phyloP scores from a whole-genome alignment of 2,329 filamentous ascomycete species.

The Mariannaea sp. region DNA sequence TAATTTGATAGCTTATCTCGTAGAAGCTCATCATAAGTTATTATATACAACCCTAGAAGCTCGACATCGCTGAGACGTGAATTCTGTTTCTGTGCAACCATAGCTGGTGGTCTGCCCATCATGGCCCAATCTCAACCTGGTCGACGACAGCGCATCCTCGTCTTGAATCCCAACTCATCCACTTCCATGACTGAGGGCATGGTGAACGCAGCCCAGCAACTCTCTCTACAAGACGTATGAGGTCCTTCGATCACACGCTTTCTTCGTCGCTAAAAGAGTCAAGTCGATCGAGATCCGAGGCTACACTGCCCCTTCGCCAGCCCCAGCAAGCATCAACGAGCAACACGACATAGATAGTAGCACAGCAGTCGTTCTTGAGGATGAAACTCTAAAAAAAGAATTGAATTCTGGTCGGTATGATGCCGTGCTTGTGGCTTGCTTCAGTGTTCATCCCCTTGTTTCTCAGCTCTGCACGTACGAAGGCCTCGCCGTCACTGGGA shows the following conservation, averaged over 20 bases:
- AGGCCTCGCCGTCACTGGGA: conserved; percentile 57
- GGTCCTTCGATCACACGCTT: background rate
- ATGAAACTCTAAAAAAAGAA: conserved; percentile 49
- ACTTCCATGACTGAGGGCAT: conserved; percentile 72
- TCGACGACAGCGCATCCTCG: conserved; percentile 55
- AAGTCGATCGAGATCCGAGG: conserved; percentile 56
- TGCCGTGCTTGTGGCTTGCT: conserved; percentile 87
- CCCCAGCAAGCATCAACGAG: conserved; percentile 79
- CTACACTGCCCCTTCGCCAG: conserved; percentile 66
- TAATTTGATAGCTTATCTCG: background rate
- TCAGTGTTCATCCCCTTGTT: conserved; percentile 82
- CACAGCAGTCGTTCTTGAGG: conserved; percentile 62
- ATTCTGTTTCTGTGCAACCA: background rate
- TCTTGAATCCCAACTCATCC: conserved; percentile 83
- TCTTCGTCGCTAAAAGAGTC: conserved; percentile 21
- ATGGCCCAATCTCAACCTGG: conserved; percentile 32
- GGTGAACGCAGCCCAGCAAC: conserved; percentile 51
- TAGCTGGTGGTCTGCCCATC: too few species aligned
- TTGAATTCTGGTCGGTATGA: conserved; percentile 58
- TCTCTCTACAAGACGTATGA: conserved; percentile 41
- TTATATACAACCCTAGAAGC: background rate
- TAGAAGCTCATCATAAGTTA: background rate
- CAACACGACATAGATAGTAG: conserved; percentile 69
- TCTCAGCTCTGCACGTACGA: conserved; percentile 53
- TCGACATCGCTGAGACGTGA: background rate